Evolutionary conservation across 176 grass and related monocot genomes (phyloP).

Genomic region (Thalia dealbata): DNA sequence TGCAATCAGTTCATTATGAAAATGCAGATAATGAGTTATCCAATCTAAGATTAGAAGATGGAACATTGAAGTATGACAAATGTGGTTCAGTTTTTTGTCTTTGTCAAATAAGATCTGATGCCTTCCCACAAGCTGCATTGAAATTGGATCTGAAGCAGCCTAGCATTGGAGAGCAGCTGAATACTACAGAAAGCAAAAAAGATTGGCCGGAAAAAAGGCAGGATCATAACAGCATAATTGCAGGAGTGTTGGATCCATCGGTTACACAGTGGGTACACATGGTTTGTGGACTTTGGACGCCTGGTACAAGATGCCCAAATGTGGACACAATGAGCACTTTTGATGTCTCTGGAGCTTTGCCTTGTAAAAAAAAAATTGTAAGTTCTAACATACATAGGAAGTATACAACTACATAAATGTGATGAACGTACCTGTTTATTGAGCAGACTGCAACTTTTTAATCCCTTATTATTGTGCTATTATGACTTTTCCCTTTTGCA

Average conservation of each 20-base stretch:
- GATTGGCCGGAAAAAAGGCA: slow-evolving; percentile 20
- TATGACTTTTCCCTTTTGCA: slow-evolving; percentile 29
- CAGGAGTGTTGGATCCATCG: slow-evolving; percentile 29
- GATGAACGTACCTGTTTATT: not conserved
- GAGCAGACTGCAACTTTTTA: too few relatives aligned
- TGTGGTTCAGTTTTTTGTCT: slow-evolving; percentile 19
- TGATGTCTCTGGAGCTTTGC: slow-evolving; percentile 62
- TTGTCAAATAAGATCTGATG: slow-evolving; percentile 23
- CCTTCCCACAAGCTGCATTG: slow-evolving; percentile 4
- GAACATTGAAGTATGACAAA: slow-evolving; percentile 10
- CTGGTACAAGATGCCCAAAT: slow-evolving; percentile 90
- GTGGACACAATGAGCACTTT: slow-evolving; percentile 75
- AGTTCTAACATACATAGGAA: slow-evolving; percentile 19
- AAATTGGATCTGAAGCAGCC: slow-evolving; percentile 22
- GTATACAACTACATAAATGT: not conserved
- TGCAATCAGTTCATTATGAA: slow-evolving; percentile 19
- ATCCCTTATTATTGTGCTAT: not conserved
- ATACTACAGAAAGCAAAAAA: slow-evolving; percentile 2
- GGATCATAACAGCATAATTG: slow-evolving; percentile 17
- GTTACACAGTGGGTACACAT: slow-evolving; percentile 73
- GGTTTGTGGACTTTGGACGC: slow-evolving; percentile 93
- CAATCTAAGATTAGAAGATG: slow-evolving; percentile 18
- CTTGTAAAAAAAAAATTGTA: slow-evolving; percentile 66
- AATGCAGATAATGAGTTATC: slow-evolving; percentile 11
- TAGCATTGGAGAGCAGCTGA: not conserved